Evolutionary conservation across 2,329 filamentous ascomycete species (phyloP).

Genomic region (Arthroderma sp.): DNA sequence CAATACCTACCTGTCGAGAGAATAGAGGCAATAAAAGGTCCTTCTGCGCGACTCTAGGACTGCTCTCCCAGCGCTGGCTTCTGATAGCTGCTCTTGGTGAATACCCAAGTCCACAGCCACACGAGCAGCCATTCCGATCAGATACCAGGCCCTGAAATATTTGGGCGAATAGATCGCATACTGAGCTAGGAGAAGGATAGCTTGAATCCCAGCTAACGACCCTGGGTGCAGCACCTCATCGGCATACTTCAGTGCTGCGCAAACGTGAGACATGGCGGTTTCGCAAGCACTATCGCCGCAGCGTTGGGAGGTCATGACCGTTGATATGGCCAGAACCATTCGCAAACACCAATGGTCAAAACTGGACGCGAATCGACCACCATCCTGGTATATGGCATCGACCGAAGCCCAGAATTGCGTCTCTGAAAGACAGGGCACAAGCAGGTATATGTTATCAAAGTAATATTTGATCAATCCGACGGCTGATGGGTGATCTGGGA

Average conservation of each 20-base stretch:
- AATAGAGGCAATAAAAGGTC: slow-evolving; percentile 84
- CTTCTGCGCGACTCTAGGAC: slow-evolving; percentile 56
- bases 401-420: slow-evolving; percentile 63
- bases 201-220: slow-evolving; percentile 73
- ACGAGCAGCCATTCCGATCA: slow-evolving; percentile 79
- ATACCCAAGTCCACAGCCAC: slow-evolving; percentile 81
- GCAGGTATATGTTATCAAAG: slow-evolving; percentile 63
- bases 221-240: slow-evolving; percentile 77
- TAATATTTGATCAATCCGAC: slow-evolving; percentile 67
- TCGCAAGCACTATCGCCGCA: slow-evolving; percentile 51
- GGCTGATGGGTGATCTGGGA: slow-evolving; percentile 59
- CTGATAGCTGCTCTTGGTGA: slow-evolving; percentile 75
- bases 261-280: slow-evolving; percentile 47
- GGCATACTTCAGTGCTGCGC: slow-evolving; percentile 59
- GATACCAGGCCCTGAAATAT: slow-evolving; percentile 87
- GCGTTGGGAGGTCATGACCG: slow-evolving; percentile 55
- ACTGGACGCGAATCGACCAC: slow-evolving; percentile 45
- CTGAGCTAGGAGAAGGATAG: slow-evolving; percentile 69
- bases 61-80: slow-evolving; percentile 52
- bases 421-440: slow-evolving; percentile 75
- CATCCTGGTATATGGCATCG: slow-evolving; percentile 66
- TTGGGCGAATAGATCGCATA: slow-evolving; percentile 83
- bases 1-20: slow-evolving; percentile 59
- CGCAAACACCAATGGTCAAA: slow-evolving; percentile 78
- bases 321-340: slow-evolving; percentile 77